Conservation (phyloP, 2,329 filamentous ascomycete species). For the Pseudocercospora crystallina region DNA sequence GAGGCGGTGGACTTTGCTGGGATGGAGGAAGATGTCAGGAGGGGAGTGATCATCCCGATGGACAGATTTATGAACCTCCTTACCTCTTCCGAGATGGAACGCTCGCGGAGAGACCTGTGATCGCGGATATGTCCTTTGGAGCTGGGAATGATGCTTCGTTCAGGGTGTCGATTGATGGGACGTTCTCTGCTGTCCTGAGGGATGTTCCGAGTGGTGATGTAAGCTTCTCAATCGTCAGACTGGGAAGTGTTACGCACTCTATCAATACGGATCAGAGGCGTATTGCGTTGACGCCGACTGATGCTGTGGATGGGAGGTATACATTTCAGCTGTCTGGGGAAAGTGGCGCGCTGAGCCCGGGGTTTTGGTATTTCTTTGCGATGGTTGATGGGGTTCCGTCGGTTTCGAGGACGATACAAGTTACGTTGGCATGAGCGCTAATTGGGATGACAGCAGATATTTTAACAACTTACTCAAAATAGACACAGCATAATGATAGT, state of each 20-base stretch:
- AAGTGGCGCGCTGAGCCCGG: conserved; percentile 52
- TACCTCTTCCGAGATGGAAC: conserved; percentile 55
- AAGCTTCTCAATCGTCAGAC: conserved; percentile 48
- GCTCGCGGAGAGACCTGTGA: conserved; percentile 44
- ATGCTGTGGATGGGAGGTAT: conserved; percentile 36
- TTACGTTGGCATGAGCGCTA: not conserved
- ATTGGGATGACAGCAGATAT: too few relatives aligned
- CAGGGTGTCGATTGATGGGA: conserved; percentile 31
- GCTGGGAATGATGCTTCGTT: not conserved
- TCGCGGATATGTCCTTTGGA: conserved; percentile 35
- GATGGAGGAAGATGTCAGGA: conserved; percentile 29
- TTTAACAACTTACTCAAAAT: too few relatives aligned
- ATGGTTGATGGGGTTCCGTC: conserved; percentile 49
- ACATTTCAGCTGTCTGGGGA: conserved; percentile 48
- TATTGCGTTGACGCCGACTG: conserved; percentile 42
- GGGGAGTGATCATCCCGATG: conserved; percentile 53
- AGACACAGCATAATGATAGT: too few relatives aligned
- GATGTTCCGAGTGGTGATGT: not conserved
- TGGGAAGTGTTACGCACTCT: conserved; percentile 54
- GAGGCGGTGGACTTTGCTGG: conserved; percentile 55
- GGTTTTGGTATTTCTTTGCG: conserved; percentile 57
- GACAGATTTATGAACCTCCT: conserved; percentile 56
- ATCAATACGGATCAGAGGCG: conserved; percentile 61
- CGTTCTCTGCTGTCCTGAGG: conserved; percentile 32
- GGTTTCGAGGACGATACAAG: conserved; percentile 44